Evolutionary conservation across 352 stramenopile species (phyloP).

Genomic region (Blastocystis sp.): DNA sequence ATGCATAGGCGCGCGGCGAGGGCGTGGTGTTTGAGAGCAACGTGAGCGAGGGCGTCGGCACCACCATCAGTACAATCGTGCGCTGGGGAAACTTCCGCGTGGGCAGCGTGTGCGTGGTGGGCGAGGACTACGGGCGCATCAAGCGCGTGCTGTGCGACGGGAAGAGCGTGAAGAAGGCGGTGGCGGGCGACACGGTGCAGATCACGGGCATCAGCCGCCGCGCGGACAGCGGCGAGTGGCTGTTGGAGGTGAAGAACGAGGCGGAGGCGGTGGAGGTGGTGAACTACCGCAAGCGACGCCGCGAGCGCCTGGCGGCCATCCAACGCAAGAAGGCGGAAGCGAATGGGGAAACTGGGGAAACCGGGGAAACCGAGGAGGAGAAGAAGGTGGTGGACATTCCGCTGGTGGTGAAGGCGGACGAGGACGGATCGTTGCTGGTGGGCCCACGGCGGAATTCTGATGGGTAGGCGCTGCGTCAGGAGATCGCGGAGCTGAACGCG

Average conservation of each 20-base stretch:
- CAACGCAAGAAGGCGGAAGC: constrained; percentile 70
- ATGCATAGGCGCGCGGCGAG: constrained; percentile 77
- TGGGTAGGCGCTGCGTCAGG: constrained; percentile 57
- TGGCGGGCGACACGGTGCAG: constrained; percentile 84
- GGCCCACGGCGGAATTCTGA: constrained; percentile 72
- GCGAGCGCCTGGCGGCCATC: constrained; percentile 64
- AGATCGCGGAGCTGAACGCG: constrained; percentile 73
- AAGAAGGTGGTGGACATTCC: constrained; percentile 76
- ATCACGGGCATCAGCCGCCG: constrained; percentile 81
- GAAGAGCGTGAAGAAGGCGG: constrained; percentile 81
- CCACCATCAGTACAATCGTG: constrained; percentile 89
- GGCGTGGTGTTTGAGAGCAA: constrained; percentile 91
- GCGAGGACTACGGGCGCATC: constrained; percentile 88
- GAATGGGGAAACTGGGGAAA: constrained; percentile 75
- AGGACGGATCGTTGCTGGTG: constrained; percentile 92
- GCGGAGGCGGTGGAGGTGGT: constrained; percentile 12
- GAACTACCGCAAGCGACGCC: constrained; percentile 16
- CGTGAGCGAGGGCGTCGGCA: constrained; percentile 87
- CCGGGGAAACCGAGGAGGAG: constrained; percentile 82
- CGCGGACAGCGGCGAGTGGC: constrained; percentile 78
- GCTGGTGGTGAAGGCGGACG: constrained; percentile 95
- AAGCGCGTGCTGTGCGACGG: constrained; percentile 77
- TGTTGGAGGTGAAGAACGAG: constrained; percentile 74
- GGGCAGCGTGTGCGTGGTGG: constrained; percentile 89
- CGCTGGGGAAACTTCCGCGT: constrained; percentile 91